phyloP scores from a whole-genome alignment of 345 rosid species.

The Toxicodendron radicans region DNA sequence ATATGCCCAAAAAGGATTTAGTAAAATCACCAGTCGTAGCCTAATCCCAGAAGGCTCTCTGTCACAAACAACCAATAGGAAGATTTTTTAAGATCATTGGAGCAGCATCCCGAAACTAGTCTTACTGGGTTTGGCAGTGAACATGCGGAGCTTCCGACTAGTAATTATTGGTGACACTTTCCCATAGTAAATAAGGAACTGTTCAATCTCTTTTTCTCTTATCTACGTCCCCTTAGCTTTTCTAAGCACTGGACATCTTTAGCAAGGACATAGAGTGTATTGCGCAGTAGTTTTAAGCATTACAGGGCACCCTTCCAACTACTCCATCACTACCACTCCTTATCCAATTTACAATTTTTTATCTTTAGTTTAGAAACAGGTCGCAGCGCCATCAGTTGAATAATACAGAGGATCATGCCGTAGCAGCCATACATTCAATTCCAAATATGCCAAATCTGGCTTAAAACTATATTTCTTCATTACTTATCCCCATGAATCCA shows the following conservation, averaged over 20 bases:
- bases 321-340: background rate
- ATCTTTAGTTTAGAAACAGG: background rate
- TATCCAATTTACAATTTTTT: background rate
- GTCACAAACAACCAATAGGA: background rate
- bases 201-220: no score
- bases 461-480: background rate
- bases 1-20: no score
- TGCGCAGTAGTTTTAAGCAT: background rate
- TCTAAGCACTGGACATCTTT: background rate
- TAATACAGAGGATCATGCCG: background rate
- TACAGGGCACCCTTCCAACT: background rate
- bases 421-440: background rate
- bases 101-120: background rate
- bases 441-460: no score
- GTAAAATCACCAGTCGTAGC: background rate
- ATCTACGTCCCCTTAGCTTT: background rate
- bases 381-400: background rate
- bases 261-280: background rate
- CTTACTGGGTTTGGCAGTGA: no score
- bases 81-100: background rate
- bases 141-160: no score
- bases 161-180: no score
- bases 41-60: no score
- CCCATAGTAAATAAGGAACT: no score
- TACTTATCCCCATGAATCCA: background rate